These are phyloP conservation scores for Cyberlindnera xishuangbannaensis DNA, from an alignment of 805 yeast genomes.

Conservation along the genomic window DNA sequence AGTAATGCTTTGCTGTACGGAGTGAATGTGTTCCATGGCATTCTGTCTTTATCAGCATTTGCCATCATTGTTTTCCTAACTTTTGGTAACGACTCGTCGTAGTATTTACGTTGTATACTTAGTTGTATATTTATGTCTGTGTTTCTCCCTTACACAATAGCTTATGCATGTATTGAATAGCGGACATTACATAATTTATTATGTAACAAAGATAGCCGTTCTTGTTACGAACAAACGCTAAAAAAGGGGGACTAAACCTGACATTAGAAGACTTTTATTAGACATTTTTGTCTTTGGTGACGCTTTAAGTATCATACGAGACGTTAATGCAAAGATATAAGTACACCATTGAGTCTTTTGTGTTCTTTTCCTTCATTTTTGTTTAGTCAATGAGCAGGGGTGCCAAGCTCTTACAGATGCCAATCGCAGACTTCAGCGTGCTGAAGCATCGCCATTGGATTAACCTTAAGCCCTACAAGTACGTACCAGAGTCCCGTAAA, in stretches of 20 bases:
- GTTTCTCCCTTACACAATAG: too few species aligned
- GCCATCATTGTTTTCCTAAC: constrained; percentile 14
- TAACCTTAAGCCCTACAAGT: neutral
- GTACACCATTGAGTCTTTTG: neutral
- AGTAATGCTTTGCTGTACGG: constrained; percentile 13
- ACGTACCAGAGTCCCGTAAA: constrained; percentile 1
- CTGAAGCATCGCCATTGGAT: constrained; percentile 19
- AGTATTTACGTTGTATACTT: neutral
- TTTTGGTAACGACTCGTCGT: constrained; percentile 9
- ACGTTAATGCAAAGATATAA: too few species aligned
- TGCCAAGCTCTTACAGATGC: neutral
- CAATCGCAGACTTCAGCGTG: constrained; percentile 3
- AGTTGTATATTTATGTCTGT: neutral
- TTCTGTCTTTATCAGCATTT: constrained; percentile 11
- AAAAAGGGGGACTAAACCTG: too few species aligned
- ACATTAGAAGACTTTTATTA: too few species aligned
- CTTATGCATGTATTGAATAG: too few species aligned
- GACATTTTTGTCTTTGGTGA: too few species aligned
- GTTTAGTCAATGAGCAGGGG: too few species aligned
- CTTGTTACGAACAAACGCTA: too few species aligned
- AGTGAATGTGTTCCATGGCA: constrained; percentile 14
- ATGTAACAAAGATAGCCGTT: too few species aligned
- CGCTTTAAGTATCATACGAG: too few species aligned
- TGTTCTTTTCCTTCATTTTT: neutral
- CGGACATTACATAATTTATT: too few species aligned